Percentiles rank a stretch among this genome's conserved stretches.
These are phyloP conservation scores for Poa pratensis DNA, from an alignment of 176 grass and related monocot species.

Conservation along the genomic window DNA sequence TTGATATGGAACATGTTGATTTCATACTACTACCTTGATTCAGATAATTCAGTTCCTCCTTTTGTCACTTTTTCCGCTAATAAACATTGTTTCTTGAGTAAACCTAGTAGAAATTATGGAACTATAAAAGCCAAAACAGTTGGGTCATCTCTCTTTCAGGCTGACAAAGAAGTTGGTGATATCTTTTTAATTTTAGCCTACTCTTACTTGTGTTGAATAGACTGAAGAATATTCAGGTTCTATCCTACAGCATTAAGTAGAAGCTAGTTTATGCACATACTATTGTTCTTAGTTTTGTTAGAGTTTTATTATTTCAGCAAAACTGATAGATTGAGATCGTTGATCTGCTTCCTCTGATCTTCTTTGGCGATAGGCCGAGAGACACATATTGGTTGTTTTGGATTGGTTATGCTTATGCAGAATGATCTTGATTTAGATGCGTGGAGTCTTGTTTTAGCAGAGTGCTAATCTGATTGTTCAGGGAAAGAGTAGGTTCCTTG, in stretches of 20 bases:
- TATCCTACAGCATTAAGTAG: neutral
- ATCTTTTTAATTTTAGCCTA: neutral
- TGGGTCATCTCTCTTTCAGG: neutral
- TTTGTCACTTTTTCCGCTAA: neutral
- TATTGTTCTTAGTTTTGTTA: neutral
- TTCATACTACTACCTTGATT: neutral
- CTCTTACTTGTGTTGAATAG: neutral
- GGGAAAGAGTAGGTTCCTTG: neutral
- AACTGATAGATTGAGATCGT: neutral
- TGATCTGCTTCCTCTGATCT: conserved; percentile 25
- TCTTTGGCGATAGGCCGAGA: neutral
- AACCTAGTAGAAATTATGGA: neutral
- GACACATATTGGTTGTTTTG: neutral
- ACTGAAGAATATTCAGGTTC: neutral
- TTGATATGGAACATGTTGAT: neutral
- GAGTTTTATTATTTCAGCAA: neutral
- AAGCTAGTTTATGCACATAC: neutral
- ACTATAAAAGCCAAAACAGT: neutral
- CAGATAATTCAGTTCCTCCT: conserved; percentile 7
- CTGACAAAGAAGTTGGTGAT: neutral
- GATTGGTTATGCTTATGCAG: neutral
- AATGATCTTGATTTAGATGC: neutral
- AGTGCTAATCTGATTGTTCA: neutral
- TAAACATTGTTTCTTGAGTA: neutral
- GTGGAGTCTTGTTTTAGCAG: neutral